phyloP scores from a whole-genome alignment of 306 rosid genomes.

The Lupinus albus region DNA sequence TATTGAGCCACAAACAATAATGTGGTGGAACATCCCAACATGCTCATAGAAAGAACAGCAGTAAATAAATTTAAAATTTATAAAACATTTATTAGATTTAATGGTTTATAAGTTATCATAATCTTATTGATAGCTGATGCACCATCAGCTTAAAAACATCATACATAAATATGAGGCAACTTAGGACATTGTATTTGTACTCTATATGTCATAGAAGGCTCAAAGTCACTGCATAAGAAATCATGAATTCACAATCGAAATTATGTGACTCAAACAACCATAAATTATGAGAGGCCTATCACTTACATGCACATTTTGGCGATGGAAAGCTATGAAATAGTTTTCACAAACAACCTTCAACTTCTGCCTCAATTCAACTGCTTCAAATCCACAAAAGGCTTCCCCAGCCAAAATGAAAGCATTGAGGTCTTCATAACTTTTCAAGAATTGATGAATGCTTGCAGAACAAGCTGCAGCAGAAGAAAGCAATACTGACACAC shows the following conservation, averaged over 20 bases:
- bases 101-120: slow-evolving; percentile 16
- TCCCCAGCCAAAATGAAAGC: slow-evolving; percentile 93
- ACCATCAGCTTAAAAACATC: slow-evolving; percentile 7
- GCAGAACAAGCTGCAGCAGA: slow-evolving; percentile 79
- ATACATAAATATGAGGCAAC: slow-evolving; percentile 21
- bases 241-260: slow-evolving; percentile 34
- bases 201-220: slow-evolving; percentile 32
- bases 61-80: background rate
- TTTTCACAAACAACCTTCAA: slow-evolving; percentile 90
- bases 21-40: slow-evolving; percentile 24
- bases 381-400: slow-evolving; percentile 96
- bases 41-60: slow-evolving; percentile 13
- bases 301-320: slow-evolving; percentile 92
- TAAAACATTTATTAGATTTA: slow-evolving; percentile 3
- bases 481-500: slow-evolving; percentile 91
- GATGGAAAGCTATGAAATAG: slow-evolving; percentile 87
- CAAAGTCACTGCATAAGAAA: slow-evolving; percentile 23
- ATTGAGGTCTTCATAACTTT: slow-evolving; percentile 87
- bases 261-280: slow-evolving; percentile 29
- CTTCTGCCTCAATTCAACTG: slow-evolving; percentile 95
- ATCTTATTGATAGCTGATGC: slow-evolving; percentile 30
- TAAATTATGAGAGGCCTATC: slow-evolving; percentile 36
- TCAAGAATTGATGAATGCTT: slow-evolving; percentile 95
- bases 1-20: slow-evolving; percentile 13
- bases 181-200: slow-evolving; percentile 24